Evolutionary conservation across 139 green algal genomes (phyloP).

Genomic region (Chlamydomonas applanata): DNA sequence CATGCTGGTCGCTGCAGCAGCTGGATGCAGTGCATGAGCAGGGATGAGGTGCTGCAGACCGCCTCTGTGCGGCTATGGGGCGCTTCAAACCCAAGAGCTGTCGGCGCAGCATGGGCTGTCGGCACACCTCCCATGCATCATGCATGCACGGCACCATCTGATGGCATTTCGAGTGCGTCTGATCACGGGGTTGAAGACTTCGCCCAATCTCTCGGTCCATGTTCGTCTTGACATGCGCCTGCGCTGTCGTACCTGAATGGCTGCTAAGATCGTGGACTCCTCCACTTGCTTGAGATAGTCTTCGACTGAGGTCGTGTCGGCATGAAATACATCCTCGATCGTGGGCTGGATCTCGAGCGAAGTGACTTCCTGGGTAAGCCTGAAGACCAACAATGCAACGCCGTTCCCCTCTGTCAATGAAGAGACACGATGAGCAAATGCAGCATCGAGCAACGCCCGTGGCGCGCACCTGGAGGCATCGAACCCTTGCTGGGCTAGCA

Average conservation of each 20-base stretch:
- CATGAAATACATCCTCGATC: slow-evolving; percentile 80
- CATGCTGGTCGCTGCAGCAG: too few relatives aligned
- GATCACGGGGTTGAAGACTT: too few relatives aligned
- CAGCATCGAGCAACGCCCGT: not conserved
- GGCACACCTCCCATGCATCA: not conserved
- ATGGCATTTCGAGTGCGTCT: too few relatives aligned
- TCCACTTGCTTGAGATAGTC: slow-evolving; percentile 86
- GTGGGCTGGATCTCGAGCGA: slow-evolving; percentile 73
- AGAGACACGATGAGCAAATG: too few relatives aligned
- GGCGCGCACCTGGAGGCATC: slow-evolving; percentile 54
- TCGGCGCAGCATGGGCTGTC: not conserved
- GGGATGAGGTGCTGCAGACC: too few relatives aligned
- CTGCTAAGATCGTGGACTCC: slow-evolving; percentile 60
- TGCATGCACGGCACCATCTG: not conserved
- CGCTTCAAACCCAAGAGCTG: not conserved
- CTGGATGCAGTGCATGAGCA: too few relatives aligned
- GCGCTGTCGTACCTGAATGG: slow-evolving; percentile 45
- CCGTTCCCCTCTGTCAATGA: not conserved
- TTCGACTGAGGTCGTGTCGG: slow-evolving; percentile 68
- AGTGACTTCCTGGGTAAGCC: slow-evolving; percentile 65
- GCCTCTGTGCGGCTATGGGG: too few relatives aligned
- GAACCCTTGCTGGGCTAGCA: slow-evolving; percentile 79
- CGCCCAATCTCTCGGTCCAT: too few relatives aligned
- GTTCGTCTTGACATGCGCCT: not conserved
- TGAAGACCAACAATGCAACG: slow-evolving; percentile 20